These are phyloP conservation scores for Talaromyces sp. DNA, from an alignment of 2,329 filamentous ascomycete species.

Conservation along the genomic window DNA sequence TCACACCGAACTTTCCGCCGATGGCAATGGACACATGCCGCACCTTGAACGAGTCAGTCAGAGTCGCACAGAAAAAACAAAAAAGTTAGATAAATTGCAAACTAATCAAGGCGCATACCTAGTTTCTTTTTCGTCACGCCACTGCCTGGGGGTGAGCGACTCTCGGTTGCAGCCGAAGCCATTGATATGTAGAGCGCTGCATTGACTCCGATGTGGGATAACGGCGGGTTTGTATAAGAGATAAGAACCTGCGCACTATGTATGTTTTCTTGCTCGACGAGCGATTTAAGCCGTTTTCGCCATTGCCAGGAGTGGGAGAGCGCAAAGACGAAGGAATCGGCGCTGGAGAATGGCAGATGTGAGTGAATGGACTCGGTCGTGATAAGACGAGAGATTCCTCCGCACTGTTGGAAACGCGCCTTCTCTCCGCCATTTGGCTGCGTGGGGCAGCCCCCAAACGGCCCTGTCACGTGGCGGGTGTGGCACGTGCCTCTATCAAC, in stretches of 20 bases:
- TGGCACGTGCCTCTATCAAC: neutral
- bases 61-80: neutral
- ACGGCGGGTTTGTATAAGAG: neutral
- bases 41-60: conserved; percentile 22
- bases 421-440: neutral
- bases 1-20: conserved; percentile 49
- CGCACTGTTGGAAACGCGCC: neutral
- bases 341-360: neutral
- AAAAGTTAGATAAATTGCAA: neutral
- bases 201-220: conserved; percentile 7
- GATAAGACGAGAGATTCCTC: neutral
- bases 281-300: neutral
- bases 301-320: neutral
- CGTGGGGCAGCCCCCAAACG: neutral
- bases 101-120: conserved; percentile 19
- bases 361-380: neutral
- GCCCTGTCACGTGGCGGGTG: neutral
- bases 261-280: neutral
- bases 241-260: neutral
- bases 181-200: conserved; percentile 19
- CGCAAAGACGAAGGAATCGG: neutral
- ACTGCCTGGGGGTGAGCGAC: conserved; percentile 25
- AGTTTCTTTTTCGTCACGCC: conserved; percentile 35
- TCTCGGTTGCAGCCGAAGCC: conserved; percentile 31
- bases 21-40: conserved; percentile 46